Evolutionary conservation across 169 alveolate species (phyloP).

Genomic region (Plasmodium ovale): DNA sequence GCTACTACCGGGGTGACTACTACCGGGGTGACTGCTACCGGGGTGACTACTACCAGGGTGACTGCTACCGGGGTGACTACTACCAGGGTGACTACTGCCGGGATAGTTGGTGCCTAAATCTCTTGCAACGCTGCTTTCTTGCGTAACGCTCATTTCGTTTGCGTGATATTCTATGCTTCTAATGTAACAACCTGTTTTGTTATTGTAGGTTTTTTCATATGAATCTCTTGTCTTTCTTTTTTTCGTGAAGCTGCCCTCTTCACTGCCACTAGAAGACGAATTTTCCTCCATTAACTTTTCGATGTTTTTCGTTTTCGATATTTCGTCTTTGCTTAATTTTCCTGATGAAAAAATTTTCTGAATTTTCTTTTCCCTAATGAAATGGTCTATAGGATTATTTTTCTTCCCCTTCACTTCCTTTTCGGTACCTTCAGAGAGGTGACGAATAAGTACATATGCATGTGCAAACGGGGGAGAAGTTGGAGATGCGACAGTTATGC

Average conservation of each 20-base stretch:
- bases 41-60: too few species aligned
- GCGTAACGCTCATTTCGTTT: not conserved
- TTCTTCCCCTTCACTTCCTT: constrained; percentile 11
- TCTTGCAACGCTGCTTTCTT: not conserved
- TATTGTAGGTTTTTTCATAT: not conserved
- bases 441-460: too few species aligned
- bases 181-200: constrained; percentile 19
- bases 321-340: constrained; percentile 65
- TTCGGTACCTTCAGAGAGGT: constrained; percentile 14
- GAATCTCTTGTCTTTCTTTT: constrained; percentile 63
- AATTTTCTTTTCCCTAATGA: constrained; percentile 52
- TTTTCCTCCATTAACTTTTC: constrained; percentile 57
- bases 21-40: too few species aligned
- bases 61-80: too few species aligned
- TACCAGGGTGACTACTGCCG: too few species aligned
- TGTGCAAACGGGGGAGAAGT: not conserved
- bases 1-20: too few species aligned
- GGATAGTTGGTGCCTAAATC: too few species aligned
- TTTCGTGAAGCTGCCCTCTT: not conserved
- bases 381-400: constrained; percentile 24
- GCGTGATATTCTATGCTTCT: not conserved
- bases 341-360: constrained; percentile 21
- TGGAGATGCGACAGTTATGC: not conserved
- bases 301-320: constrained; percentile 40
- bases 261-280: constrained; percentile 45